Conservation (phyloP, 106 monocot species). For the Dendrobium chrysotoxum region DNA sequence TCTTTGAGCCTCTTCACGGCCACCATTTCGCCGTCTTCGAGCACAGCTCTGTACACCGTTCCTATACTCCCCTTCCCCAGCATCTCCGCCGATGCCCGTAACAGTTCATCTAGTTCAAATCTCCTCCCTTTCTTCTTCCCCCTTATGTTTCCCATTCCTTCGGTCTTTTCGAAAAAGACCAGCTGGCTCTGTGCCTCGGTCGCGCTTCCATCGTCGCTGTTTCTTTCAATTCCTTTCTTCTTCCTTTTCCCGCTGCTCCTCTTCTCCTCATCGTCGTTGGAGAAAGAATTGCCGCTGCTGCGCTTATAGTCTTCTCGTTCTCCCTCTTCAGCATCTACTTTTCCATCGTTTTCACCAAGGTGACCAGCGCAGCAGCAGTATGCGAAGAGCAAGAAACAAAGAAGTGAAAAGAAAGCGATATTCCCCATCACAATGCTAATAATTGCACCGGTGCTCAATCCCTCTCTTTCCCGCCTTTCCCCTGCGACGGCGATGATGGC, state of each 20-base stretch:
- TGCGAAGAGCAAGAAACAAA: slow-evolving; percentile 6
- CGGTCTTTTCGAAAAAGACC: slow-evolving; percentile 41
- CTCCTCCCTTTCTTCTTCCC: background rate
- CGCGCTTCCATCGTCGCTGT: slow-evolving; percentile 15
- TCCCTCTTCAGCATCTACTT: background rate
- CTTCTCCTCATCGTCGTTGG: slow-evolving; percentile 6
- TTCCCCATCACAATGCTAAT: slow-evolving; percentile 23
- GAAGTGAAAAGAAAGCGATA: slow-evolving; percentile 19
- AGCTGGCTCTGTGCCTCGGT: slow-evolving; percentile 19
- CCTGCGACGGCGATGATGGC: background rate
- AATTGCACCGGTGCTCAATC: slow-evolving; percentile 23
- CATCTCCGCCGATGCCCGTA: slow-evolving; percentile 69
- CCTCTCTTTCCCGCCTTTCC: background rate
- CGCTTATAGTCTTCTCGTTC: background rate
- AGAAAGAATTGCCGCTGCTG: background rate
- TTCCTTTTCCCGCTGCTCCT: slow-evolving; percentile 3
- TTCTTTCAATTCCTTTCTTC: background rate
- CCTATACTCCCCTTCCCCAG: slow-evolving; percentile 58
- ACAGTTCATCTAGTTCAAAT: slow-evolving; percentile 58
- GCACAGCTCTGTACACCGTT: slow-evolving; percentile 57
- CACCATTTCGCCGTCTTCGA: slow-evolving; percentile 44
- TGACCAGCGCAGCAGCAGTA: slow-evolving; percentile 21
- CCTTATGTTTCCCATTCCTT: background rate
- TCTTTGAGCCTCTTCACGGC: slow-evolving; percentile 61
- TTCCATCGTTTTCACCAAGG: slow-evolving; percentile 3